Conservation (phyloP, 176 grass and related monocot species). For the Elymus sibiricus region DNA sequence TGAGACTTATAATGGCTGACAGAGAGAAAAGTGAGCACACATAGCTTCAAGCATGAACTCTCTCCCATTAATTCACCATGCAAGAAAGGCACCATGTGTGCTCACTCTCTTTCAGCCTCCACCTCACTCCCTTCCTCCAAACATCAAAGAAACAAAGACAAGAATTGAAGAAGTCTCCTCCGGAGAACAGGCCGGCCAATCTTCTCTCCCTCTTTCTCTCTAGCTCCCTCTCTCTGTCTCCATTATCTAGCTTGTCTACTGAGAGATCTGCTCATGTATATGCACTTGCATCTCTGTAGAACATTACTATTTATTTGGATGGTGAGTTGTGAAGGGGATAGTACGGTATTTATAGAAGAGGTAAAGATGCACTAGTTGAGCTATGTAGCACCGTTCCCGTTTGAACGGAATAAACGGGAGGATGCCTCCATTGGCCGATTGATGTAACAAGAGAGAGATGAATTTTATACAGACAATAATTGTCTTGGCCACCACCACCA, state of each 20-base stretch:
- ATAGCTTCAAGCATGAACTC: slow-evolving; percentile 80
- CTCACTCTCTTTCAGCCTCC: slow-evolving; percentile 92
- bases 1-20: slow-evolving; percentile 36
- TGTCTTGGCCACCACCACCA: slow-evolving; percentile 27
- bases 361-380: slow-evolving; percentile 19
- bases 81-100: slow-evolving; percentile 84
- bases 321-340: slow-evolving; percentile 34
- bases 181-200: neutral
- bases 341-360: slow-evolving; percentile 68
- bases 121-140: neutral
- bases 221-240: neutral
- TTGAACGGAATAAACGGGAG: slow-evolving; percentile 80
- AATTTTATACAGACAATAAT: slow-evolving; percentile 21
- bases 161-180: neutral
- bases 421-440: slow-evolving; percentile 44
- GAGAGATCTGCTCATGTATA: neutral
- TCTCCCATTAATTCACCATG: slow-evolving; percentile 29
- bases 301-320: slow-evolving; percentile 63
- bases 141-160: neutral
- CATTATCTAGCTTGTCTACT: neutral
- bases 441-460: slow-evolving; percentile 38
- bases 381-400: slow-evolving; percentile 2
- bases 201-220: neutral
- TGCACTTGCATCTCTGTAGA: slow-evolving; percentile 20
- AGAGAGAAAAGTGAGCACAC: slow-evolving; percentile 74